Evolutionary conservation across 176 grass and related monocot genomes (phyloP).

Genomic region (Pontederia crassipes): DNA sequence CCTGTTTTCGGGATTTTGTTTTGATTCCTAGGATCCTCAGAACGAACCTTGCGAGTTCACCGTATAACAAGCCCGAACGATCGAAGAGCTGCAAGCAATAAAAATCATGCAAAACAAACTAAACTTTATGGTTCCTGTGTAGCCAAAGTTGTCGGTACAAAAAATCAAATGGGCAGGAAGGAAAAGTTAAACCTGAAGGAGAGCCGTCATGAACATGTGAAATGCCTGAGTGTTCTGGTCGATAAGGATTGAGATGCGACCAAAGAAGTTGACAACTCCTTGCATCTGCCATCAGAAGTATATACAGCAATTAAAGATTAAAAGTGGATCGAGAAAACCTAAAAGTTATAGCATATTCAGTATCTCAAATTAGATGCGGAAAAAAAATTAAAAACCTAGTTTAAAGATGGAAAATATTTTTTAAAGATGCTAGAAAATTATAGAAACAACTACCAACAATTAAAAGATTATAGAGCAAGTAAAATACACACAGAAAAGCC

Average conservation of each 20-base stretch:
- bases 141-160: not conserved
- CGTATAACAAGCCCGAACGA: slow-evolving; percentile 74
- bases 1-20: slow-evolving; percentile 46
- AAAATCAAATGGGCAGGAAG: not conserved
- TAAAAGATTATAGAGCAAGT: no score
- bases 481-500: no score
- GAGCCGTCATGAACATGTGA: slow-evolving; percentile 70
- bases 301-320: no score
- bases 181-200: slow-evolving; percentile 49
- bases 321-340: no score
- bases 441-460: no score
- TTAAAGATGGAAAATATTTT: no score
- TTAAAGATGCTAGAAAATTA: no score
- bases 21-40: slow-evolving; percentile 55
- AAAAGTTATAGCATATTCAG: no score
- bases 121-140: not conserved
- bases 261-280: slow-evolving; percentile 83
- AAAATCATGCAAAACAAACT: slow-evolving; percentile 6
- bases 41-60: slow-evolving; percentile 70
- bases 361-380: no score
- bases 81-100: slow-evolving; percentile 51
- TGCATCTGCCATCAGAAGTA: slow-evolving; percentile 51
- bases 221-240: slow-evolving; percentile 92
- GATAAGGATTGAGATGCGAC: slow-evolving; percentile 60
- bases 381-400: no score